Conservation (phyloP, 2,329 filamentous ascomycete species). For the Trichoderma sp. region DNA sequence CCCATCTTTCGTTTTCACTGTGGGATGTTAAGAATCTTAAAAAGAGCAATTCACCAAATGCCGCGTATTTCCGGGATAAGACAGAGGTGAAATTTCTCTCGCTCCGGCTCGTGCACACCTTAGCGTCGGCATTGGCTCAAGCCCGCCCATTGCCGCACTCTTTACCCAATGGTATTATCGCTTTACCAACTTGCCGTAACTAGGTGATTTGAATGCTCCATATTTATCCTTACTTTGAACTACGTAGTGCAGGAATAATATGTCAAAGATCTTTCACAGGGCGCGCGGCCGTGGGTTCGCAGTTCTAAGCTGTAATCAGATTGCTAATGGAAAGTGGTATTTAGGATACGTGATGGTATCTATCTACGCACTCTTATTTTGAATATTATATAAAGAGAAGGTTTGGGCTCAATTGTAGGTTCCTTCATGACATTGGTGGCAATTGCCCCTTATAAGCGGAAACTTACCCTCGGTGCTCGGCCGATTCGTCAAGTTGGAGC, state of each 20-base stretch:
- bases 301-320: background rate
- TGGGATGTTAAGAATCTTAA: background rate
- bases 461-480: background rate
- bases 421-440: background rate
- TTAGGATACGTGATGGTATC: background rate
- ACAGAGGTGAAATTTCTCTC: background rate
- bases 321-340: background rate
- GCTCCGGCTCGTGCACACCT: slow-evolving; percentile 3
- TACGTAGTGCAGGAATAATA: background rate
- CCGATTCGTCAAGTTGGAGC: background rate
- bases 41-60: background rate
- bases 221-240: background rate
- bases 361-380: background rate
- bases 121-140: slow-evolving; percentile 8
- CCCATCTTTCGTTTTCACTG: background rate
- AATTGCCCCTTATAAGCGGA: background rate
- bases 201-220: background rate
- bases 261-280: background rate
- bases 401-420: background rate
- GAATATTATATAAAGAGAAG: background rate
- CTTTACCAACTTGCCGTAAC: background rate
- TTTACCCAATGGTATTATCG: background rate
- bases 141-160: background rate
- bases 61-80: slow-evolving; percentile 9
- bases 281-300: background rate